phyloP scores from a whole-genome alignment of 2,329 filamentous ascomycete species.

The Emmonsiellopsis sp. region DNA sequence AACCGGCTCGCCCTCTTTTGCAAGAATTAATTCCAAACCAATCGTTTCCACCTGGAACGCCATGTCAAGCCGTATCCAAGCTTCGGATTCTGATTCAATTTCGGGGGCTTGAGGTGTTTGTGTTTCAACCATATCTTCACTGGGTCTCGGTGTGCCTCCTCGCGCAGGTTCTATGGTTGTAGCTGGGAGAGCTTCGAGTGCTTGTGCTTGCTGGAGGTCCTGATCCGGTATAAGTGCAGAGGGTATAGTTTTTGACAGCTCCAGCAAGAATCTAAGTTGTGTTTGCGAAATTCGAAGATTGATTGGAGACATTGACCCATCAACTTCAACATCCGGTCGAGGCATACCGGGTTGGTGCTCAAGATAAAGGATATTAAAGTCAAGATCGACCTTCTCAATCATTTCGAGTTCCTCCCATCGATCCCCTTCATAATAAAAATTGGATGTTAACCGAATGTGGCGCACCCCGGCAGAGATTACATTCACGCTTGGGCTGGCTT shows the following conservation, averaged over 20 bases:
- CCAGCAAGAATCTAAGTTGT: slow-evolving; percentile 80
- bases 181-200: slow-evolving; percentile 60
- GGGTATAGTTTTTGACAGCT: slow-evolving; percentile 79
- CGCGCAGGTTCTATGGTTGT: slow-evolving; percentile 34
- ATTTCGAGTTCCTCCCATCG: slow-evolving; percentile 81
- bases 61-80: slow-evolving; percentile 89
- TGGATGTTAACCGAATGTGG: slow-evolving; percentile 82
- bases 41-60: slow-evolving; percentile 83
- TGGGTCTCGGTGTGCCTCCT: slow-evolving; percentile 15
- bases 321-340: slow-evolving; percentile 82
- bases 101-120: slow-evolving; percentile 56
- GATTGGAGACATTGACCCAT: slow-evolving; percentile 85
- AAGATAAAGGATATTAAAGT: slow-evolving; percentile 83
- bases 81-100: slow-evolving; percentile 55
- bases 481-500: slow-evolving; percentile 68
- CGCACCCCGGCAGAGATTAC: slow-evolving; percentile 84
- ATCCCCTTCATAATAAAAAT: slow-evolving; percentile 68
- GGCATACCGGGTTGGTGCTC: slow-evolving; percentile 71
- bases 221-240: slow-evolving; percentile 70
- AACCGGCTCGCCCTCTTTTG: slow-evolving; percentile 66
- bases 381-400: slow-evolving; percentile 92
- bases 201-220: slow-evolving; percentile 63
- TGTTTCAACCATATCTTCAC: slow-evolving; percentile 11
- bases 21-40: slow-evolving; percentile 76
- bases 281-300: slow-evolving; percentile 83